These are phyloP conservation scores for Fraxinus floribunda DNA, from an alignment of 305 asterid genomes.

Conservation along the genomic window DNA sequence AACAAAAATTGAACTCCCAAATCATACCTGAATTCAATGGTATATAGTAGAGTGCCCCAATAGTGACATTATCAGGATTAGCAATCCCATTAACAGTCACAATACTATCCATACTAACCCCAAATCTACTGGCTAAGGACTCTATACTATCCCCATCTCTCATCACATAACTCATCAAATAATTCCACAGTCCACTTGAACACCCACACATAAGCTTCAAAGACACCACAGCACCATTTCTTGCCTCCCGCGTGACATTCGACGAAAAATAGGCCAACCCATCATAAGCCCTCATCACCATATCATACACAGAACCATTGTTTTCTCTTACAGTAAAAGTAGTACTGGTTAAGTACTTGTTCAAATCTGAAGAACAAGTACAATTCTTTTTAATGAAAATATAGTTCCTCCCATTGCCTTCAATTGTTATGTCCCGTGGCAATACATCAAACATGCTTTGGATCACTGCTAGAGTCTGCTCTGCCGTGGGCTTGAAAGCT, in stretches of 20 bases:
- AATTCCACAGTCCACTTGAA: conserved; percentile 94
- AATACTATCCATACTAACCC: conserved; percentile 95
- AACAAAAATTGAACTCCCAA: neutral
- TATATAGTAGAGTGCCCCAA: conserved; percentile 70
- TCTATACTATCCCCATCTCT: conserved; percentile 75
- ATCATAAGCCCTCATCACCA: conserved; percentile 63
- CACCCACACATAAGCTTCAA: conserved; percentile 83
- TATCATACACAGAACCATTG: conserved; percentile 67
- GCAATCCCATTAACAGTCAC: conserved; percentile 68
- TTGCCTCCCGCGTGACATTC: conserved; percentile 66
- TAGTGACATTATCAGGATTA: conserved; percentile 83
- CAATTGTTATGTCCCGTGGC: conserved; percentile 62
- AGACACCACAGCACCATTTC: conserved; percentile 77
- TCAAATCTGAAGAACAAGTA: conserved; percentile 61
- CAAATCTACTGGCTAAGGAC: conserved; percentile 87
- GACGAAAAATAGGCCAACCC: conserved; percentile 80
- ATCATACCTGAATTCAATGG: conserved; percentile 79
- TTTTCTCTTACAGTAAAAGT: conserved; percentile 70
- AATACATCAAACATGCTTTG: conserved; percentile 94
- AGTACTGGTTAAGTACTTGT: conserved; percentile 63
- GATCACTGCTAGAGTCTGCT: conserved; percentile 58
- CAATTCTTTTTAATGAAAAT: conserved; percentile 82
- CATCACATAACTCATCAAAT: conserved; percentile 89
- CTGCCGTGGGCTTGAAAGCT: conserved; percentile 72
- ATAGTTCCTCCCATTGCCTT: conserved; percentile 74